These are phyloP conservation scores for Phoma sp. DNA, from an alignment of 2,329 filamentous ascomycete genomes.

Conservation along the genomic window DNA sequence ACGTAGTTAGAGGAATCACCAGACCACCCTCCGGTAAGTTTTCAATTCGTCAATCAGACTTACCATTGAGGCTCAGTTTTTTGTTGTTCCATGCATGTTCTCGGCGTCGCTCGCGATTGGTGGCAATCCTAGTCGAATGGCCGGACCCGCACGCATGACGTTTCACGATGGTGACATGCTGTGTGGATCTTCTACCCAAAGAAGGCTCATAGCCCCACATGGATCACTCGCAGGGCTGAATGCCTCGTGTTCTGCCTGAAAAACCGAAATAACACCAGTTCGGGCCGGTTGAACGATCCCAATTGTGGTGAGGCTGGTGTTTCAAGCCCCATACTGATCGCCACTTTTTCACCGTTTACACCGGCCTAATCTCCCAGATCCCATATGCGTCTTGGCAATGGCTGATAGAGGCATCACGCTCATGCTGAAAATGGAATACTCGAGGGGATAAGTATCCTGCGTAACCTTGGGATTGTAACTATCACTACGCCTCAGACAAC, in stretches of 20 bases:
- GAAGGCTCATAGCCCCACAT: not conserved
- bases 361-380: constrained; percentile 9
- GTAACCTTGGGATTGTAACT: not conserved
- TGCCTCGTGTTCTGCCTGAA: constrained; percentile 9
- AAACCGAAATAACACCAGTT: constrained; percentile 18
- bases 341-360: constrained; percentile 18
- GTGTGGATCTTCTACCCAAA: not conserved
- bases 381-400: constrained; percentile 1
- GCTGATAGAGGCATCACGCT: not conserved
- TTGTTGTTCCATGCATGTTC: constrained; percentile 1
- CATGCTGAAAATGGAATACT: not conserved
- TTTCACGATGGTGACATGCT: constrained; percentile 1
- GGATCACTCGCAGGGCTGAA: not conserved
- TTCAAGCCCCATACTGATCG: constrained; percentile 18
- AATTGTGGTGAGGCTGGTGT: constrained; percentile 6
- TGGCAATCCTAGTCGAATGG: not conserved
- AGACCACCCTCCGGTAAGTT: not conserved
- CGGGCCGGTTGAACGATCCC: constrained; percentile 10
- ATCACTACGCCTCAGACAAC: constrained; percentile 1
- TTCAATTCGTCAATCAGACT: not conserved
- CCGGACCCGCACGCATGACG: constrained; percentile 13
- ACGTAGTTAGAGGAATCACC: not conserved
- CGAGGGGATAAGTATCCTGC: constrained; percentile 8
- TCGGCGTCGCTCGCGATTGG: constrained; percentile 2
- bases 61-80: not conserved